These are phyloP conservation scores for Cucurbitaria berberidis DNA, from an alignment of 2,329 filamentous ascomycete species.

Conservation along the genomic window DNA sequence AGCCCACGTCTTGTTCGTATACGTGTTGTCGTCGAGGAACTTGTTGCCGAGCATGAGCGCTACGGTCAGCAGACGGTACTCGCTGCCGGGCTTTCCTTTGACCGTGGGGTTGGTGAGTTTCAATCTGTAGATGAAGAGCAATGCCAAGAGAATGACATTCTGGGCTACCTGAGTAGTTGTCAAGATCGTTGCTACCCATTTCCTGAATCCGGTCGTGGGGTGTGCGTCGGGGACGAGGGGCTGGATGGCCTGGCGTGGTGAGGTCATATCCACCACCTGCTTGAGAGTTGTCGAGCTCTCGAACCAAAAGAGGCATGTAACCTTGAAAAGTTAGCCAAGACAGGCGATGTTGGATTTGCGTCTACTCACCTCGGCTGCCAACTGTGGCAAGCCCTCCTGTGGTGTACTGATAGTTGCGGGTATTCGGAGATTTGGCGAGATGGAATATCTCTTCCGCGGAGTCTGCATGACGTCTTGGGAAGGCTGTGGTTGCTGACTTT, in stretches of 20 bases:
- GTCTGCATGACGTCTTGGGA: constrained; percentile 30
- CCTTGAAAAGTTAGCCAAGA: constrained; percentile 57
- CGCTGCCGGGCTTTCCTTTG: constrained; percentile 89
- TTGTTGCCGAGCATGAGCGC: constrained; percentile 98
- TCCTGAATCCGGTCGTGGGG: constrained; percentile 80
- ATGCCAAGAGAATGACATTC: constrained; percentile 87
- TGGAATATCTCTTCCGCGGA: constrained; percentile 40
- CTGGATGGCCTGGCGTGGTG: constrained; percentile 52
- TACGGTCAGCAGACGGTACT: constrained; percentile 90
- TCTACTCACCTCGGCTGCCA: constrained; percentile 49
- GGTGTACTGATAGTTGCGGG: constrained; percentile 47
- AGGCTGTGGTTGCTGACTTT: constrained; percentile 21
- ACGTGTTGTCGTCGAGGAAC: constrained; percentile 98
- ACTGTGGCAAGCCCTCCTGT: constrained; percentile 48
- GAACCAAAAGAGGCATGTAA: constrained; percentile 98
- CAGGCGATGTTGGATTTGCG: neutral
- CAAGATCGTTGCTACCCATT: constrained; percentile 91
- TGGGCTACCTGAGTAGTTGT: constrained; percentile 95
- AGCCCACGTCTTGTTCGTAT: constrained; percentile 99
- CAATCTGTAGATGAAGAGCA: constrained; percentile 90
- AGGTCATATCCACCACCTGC: constrained; percentile 69
- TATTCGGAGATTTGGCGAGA: constrained; percentile 46
- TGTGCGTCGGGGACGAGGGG: constrained; percentile 73
- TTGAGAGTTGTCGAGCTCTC: constrained; percentile 82
- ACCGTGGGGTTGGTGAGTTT: constrained; percentile 90